Evolutionary conservation across 1,284 basidiomycete species (phyloP).

Genomic region (Pisolithus thermaeus): DNA sequence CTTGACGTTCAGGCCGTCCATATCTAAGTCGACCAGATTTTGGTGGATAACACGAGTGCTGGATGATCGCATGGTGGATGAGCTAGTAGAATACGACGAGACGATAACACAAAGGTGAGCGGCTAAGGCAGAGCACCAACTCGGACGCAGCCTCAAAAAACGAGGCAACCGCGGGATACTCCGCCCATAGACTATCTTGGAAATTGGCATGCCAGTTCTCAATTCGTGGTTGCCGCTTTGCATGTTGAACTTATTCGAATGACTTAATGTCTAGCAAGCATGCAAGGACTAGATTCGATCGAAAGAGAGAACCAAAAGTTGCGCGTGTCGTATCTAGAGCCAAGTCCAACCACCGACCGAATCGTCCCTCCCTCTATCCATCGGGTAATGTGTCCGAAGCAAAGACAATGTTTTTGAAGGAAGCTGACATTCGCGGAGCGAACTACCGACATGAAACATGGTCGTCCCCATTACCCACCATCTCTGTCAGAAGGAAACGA

Average conservation of each 20-base stretch:
- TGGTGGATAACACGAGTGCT: slow-evolving; percentile 21
- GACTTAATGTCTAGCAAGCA: too few species aligned
- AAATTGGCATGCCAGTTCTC: too few species aligned
- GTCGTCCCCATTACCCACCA: slow-evolving; percentile 34
- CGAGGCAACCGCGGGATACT: not conserved
- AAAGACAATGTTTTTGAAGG: slow-evolving; percentile 55
- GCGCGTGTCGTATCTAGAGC: too few species aligned
- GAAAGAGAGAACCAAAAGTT: too few species aligned
- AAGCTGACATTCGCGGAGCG: slow-evolving; percentile 44
- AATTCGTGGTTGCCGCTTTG: too few species aligned
- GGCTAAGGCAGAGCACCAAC: not conserved
- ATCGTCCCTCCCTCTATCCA: slow-evolving; percentile 32
- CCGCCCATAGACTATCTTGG: too few species aligned
- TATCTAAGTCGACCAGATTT: slow-evolving; percentile 23
- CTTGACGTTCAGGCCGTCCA: slow-evolving; percentile 15
- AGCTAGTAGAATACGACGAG: not conserved
- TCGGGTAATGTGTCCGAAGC: slow-evolving; percentile 36
- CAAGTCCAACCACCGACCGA: not conserved
- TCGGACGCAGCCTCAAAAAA: not conserved
- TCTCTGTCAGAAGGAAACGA: slow-evolving; percentile 15
- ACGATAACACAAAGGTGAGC: not conserved
- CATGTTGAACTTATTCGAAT: too few species aligned
- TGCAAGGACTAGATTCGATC: too few species aligned
- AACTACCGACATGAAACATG: slow-evolving; percentile 59
- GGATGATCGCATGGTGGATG: slow-evolving; percentile 4